Conservation (phyloP, 2,329 filamentous ascomycete species). For the Cordyceps militaris region DNA sequence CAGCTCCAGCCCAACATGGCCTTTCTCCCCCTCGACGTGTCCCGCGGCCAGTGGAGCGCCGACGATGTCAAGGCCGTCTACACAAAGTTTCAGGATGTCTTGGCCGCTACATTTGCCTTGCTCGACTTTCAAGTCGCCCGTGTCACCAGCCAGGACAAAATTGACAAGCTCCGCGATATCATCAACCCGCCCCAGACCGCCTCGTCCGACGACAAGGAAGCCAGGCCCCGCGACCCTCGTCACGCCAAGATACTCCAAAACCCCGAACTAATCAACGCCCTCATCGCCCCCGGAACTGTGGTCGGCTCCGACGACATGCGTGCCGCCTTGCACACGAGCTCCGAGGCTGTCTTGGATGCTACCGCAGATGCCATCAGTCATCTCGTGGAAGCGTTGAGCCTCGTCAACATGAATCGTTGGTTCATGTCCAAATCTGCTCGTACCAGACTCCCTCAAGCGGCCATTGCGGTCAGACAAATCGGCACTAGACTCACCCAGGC, state of each 20-base stretch:
- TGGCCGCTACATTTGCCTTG: slow-evolving; percentile 28
- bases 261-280: slow-evolving; percentile 27
- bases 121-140: slow-evolving; percentile 37
- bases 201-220: slow-evolving; percentile 9
- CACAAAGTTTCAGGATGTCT: slow-evolving; percentile 28
- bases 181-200: background rate
- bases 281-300: slow-evolving; percentile 31
- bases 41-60: slow-evolving; percentile 37
- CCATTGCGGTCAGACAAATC: slow-evolving; percentile 16
- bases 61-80: slow-evolving; percentile 34
- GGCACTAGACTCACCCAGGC: slow-evolving; percentile 22
- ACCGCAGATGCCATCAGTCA: slow-evolving; percentile 11
- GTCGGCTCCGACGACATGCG: slow-evolving; percentile 26
- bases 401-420: slow-evolving; percentile 28
- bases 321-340: slow-evolving; percentile 25
- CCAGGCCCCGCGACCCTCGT: slow-evolving; percentile 14
- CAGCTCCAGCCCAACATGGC: slow-evolving; percentile 31
- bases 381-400: slow-evolving; percentile 17
- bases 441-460: slow-evolving; percentile 18
- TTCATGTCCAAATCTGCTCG: slow-evolving; percentile 18
- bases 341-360: slow-evolving; percentile 20
- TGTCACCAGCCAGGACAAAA: slow-evolving; percentile 19
- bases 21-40: slow-evolving; percentile 41
- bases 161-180: background rate
- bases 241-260: slow-evolving; percentile 26